A percentile compares a stretch with the other conserved stretches of the same genome.
Evolutionary conservation across 2,329 filamentous ascomycete genomes (phyloP).

Genomic region (Colletotrichum horii): DNA sequence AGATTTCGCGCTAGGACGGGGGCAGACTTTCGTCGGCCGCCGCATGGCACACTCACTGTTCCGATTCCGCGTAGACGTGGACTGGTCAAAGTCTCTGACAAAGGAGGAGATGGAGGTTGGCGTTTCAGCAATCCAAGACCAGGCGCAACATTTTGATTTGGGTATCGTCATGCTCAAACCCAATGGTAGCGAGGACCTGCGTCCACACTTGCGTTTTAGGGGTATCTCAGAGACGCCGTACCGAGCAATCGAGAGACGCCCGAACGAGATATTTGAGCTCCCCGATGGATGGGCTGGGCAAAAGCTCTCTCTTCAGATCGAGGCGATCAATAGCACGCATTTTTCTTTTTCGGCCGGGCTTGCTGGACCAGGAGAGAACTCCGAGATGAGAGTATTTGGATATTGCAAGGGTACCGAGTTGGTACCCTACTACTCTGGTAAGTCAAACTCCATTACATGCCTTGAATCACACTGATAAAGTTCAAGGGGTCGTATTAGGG

Average conservation of each 20-base stretch:
- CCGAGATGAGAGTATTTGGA: constrained; percentile 6
- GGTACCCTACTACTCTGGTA: constrained; percentile 24
- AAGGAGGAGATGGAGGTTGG: constrained; percentile 53
- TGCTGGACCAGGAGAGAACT: background rate
- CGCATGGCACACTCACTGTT: constrained; percentile 62
- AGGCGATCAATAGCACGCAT: constrained; percentile 18
- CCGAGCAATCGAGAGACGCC: background rate
- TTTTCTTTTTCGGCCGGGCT: constrained; percentile 13
- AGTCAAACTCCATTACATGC: background rate
- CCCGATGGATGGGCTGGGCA: constrained; percentile 3
- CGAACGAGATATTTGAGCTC: background rate
- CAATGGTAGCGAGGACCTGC: background rate
- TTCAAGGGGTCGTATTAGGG: background rate
- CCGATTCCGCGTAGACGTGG: constrained; percentile 51
- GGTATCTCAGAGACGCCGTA: constrained; percentile 21
- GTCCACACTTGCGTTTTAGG: constrained; percentile 21
- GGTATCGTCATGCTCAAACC: constrained; percentile 39
- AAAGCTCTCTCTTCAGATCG: constrained; percentile 10
- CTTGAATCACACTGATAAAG: background rate
- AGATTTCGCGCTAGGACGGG: constrained; percentile 35
- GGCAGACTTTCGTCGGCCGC: constrained; percentile 53
- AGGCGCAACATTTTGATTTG: constrained; percentile 58
- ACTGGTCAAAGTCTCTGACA: constrained; percentile 39
- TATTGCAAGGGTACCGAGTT: constrained; percentile 17
- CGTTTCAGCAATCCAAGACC: constrained; percentile 56